Conservation (phyloP, 306 rosid genomes). For the Malus sylvestris region DNA sequence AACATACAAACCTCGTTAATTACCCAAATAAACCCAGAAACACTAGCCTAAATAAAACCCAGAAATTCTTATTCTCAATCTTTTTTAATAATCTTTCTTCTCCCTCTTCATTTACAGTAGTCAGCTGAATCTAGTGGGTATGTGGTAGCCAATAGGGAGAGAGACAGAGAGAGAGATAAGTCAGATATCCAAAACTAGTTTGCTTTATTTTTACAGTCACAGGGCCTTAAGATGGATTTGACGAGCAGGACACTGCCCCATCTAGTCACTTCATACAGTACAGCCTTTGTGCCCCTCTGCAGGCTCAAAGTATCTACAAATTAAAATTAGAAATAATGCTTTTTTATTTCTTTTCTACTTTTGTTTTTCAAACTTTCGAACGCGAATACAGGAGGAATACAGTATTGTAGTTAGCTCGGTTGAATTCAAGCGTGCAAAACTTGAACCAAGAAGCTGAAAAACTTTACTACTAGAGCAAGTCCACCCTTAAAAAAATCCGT, state of each 20-base stretch:
- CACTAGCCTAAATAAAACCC: background rate
- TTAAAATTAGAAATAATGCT: slow-evolving; percentile 2
- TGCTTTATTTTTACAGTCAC: slow-evolving; percentile 28
- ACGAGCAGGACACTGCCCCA: slow-evolving; percentile 62
- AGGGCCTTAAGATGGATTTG: slow-evolving; percentile 51
- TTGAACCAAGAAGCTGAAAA: background rate
- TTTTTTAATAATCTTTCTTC: background rate
- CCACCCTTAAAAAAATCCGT: no score
- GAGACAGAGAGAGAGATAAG: background rate
- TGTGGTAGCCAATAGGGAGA: slow-evolving; percentile 11
- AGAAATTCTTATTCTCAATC: background rate
- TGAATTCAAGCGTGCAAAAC: background rate
- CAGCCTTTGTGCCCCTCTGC: slow-evolving; percentile 45
- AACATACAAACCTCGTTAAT: background rate
- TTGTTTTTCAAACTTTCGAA: background rate
- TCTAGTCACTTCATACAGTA: slow-evolving; percentile 68
- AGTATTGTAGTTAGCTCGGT: no score
- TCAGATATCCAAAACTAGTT: slow-evolving; percentile 33
- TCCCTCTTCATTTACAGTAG: slow-evolving; percentile 1
- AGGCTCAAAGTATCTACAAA: slow-evolving; percentile 13
- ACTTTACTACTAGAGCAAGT: background rate
- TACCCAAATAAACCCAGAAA: slow-evolving; percentile 1
- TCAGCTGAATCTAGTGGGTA: slow-evolving; percentile 31
- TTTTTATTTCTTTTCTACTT: slow-evolving; percentile 2
- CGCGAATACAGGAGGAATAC: no score